Evolutionary conservation across 1,284 basidiomycete species (phyloP), one percentile per base, ranked within the genome.

Genomic region (Ustilago trichophora): DNA sequence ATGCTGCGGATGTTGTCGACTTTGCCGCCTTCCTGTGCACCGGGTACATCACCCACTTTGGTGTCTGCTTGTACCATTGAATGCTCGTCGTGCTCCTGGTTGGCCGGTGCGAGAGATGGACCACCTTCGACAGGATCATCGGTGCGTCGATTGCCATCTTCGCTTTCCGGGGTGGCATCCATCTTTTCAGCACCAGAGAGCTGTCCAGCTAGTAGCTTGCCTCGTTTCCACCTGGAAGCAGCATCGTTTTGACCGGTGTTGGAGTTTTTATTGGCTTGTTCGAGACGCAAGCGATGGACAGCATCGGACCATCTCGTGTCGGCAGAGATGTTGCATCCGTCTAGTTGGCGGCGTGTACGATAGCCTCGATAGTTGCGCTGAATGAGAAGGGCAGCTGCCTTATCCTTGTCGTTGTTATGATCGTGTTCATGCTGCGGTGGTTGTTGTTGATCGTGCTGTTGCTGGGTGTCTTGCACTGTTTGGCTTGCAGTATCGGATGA

Each of bases 301-400:
- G 68, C 73, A 41, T 75, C 73, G 12, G 52, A 55, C 75, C 73
- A 77, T 37, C 75, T 51, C 3, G 67, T 54, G 42, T 76, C 60
- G 21, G 72, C 65, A 16, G 68, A 71, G 46, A 77, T 63, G 45
- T 57, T 63, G 52, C 55, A 64, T 34, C 75, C 75, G 24, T 71
- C 55, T 24, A 73, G 62, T 38, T 69, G 53, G 7, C 75, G 47
- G 6, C 70, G 29, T 11, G 71, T 66, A 13, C 57, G 53, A 25
- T 75, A 75, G 21, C 68, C 69, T n/a, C 75, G 70, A 36, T 75
- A 77, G 60, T 75, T 71, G 32, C 57, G 44, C 53, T 77, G 73
- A 21, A 76, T 76, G 21, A 75, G 43, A 12, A 55, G 47, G 1
- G 73, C 73, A 5, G 73, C 73, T 0, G 60, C 60, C 12, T 41